Base-by-base conservation (phyloP, 441 rosid species). In the Brassica balearica region DNA sequence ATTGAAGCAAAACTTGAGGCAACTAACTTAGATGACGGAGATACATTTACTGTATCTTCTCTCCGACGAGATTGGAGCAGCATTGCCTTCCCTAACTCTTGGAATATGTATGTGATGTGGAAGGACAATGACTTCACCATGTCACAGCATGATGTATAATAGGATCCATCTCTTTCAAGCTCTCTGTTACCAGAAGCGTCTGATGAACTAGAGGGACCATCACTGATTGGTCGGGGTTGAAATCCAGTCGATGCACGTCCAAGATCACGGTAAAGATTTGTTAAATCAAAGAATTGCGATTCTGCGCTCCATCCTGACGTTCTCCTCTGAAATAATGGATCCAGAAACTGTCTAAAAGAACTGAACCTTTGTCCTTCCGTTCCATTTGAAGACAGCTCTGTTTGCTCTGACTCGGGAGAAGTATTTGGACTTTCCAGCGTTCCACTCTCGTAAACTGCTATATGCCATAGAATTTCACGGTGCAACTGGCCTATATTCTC, bases 71-170 rank as follows among this genome's bases (percentile, higher is more conserved):
- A 90, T 75, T 97, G 98, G 85, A 89, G 93, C 69, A 92, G 77
- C 98, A 96, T 94, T 74, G 88, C 92, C 84, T 96, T 96, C 72
- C 99, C 98, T 84, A 96, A 81, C 91, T 96, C 99, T 75, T 92
- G 99, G 87, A 92, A 92, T 88, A 96, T 80, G 87, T 90, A 92
- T 48, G 90, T 88, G 66, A 96, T 91, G 86, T 96, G 99, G 84
- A 90, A 90, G 59, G 95, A 88, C 71, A 96, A 89, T 55, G 98
- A 94, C 80, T 88, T 89, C 82, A 92, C 88, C 96, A 90, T 88
- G 82, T 96, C 98, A 84, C 98, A 92, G 83, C 99, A 92, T 38
- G 98, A 94, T 72, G 90, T 84, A 80, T 90, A 91, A 84, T 88
- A 87, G 6, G 96, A 90, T 77, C 87, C 91, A 80, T 88, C 91